A percentile compares a stretch with the other conserved stretches of the same genome.
phyloP scores from a whole-genome alignment of 208 protist genomes.

The Trypanosoma congolense region DNA sequence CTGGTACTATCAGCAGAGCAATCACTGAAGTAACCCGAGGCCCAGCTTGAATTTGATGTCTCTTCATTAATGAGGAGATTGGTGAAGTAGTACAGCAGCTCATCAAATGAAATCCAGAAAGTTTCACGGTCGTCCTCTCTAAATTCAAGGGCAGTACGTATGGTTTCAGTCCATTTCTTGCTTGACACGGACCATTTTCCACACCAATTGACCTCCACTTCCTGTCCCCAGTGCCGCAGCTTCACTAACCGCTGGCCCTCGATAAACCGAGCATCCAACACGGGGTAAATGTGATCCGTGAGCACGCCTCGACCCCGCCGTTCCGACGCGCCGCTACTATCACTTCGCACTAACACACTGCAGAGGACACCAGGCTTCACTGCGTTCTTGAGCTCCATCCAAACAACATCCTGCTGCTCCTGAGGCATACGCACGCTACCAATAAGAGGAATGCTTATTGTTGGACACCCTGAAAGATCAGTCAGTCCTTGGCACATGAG shows the following conservation, averaged over 20 bases:
- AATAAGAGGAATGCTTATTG: slow-evolving; percentile 28
- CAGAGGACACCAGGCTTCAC: slow-evolving; percentile 39
- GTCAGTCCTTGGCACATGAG: slow-evolving; percentile 59
- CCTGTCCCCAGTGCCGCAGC: slow-evolving; percentile 57
- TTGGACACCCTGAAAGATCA: slow-evolving; percentile 67
- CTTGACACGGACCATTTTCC: slow-evolving; percentile 62
- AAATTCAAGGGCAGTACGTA: slow-evolving; percentile 45
- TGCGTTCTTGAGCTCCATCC: slow-evolving; percentile 51
- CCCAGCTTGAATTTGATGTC: slow-evolving; percentile 6
- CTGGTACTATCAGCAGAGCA: slow-evolving; percentile 11
- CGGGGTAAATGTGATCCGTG: slow-evolving; percentile 70
- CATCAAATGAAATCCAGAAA: slow-evolving; percentile 80
- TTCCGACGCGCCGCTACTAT: slow-evolving; percentile 34
- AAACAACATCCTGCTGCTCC: slow-evolving; percentile 42
- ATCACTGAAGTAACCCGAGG: slow-evolving; percentile 29
- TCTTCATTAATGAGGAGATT: slow-evolving; percentile 58
- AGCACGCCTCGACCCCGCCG: slow-evolving; percentile 49
- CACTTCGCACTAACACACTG: slow-evolving; percentile 41
- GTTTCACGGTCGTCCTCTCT: slow-evolving; percentile 25
- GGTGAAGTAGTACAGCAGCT: slow-evolving; percentile 85
- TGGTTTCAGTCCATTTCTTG: slow-evolving; percentile 43
- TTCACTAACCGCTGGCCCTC: slow-evolving; percentile 74
- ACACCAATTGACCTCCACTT: slow-evolving; percentile 33
- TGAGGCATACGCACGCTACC: slow-evolving; percentile 23
- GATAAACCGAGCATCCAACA: slow-evolving; percentile 69